Base-by-base conservation (phyloP, 2,329 filamentous ascomycete genomes). In the Ophiocordyceps camponoti-leonardi region DNA sequence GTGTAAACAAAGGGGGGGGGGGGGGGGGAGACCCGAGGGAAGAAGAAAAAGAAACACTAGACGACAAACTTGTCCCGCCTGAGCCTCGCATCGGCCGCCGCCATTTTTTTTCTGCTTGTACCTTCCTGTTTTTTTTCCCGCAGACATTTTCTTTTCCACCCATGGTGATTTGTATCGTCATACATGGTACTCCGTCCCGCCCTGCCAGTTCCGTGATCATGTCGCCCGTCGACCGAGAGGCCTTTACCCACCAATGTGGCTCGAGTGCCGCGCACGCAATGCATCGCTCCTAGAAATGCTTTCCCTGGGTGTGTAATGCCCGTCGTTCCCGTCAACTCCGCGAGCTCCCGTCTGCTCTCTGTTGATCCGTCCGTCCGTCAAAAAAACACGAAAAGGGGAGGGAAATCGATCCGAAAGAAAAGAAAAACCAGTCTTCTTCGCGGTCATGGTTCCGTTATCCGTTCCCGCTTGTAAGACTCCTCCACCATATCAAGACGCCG, bases 401-500 rank as follows among this genome's bases (percentile, higher is more conserved):
- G n/a, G 19, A 39, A 39, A 39, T 16, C 16, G 19, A 6, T 19
- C 18, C 19, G 8, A 39, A 16, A 14, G n/a, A n/a, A 33, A 33
- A n/a, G 3, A 33, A 39, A 7, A 39, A 13, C 8, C 40, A 41
- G 14, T 13, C 22, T 26, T 41, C 11, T 22, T 3, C 19, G 40
- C 40, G 22, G 4, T 26, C 18, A 23, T 22, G 22, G 40, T 41
- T 22, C 22, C 19, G 22, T 22, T 41, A n/a, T 41, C 40, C 40
- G 11, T 11, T 26, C 33, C 33, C 16, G 33, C 33, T 10, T 14
- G 33, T 16, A 37, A 37, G 4, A 8, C 5, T 14, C 22, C 40
- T 41, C 40, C 13, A 41, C 22, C 20, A 8, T 23, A 22, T 22
- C 22, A 41, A 41, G 40, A 51, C 50, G 49, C 51, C 50, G 42